Percentiles rank a stretch among this genome's conserved stretches.
Evolutionary conservation across 306 rosid genomes (phyloP).

Genomic region (Castanea mollissima): DNA sequence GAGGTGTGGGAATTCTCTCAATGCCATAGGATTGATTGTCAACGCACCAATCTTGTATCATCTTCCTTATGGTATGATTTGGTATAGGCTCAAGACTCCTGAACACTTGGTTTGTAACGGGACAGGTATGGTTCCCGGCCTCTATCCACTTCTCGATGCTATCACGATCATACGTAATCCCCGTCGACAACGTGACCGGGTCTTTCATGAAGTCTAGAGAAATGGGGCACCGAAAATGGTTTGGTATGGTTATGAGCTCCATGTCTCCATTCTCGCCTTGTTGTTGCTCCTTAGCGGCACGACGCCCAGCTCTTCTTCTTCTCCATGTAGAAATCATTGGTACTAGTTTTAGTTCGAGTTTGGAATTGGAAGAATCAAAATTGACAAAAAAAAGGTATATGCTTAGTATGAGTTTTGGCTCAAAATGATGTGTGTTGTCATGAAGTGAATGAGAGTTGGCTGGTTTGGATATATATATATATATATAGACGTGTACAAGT

Average conservation of each 20-base stretch:
- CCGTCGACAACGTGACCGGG: slow-evolving; percentile 53
- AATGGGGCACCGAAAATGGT: slow-evolving; percentile 49
- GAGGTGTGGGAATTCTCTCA: slow-evolving; percentile 51
- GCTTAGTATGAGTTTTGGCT: neutral
- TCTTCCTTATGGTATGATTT: slow-evolving; percentile 45
- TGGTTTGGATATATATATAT: neutral
- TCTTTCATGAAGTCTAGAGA: slow-evolving; percentile 58
- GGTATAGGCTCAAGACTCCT: slow-evolving; percentile 39
- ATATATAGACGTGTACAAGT: neutral
- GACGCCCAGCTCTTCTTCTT: slow-evolving; percentile 22
- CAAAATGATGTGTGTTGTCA: neutral
- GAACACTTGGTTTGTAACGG: slow-evolving; percentile 41
- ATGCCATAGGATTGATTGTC: slow-evolving; percentile 37
- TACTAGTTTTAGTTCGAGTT: neutral
- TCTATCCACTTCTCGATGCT: slow-evolving; percentile 59
- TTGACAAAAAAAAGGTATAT: neutral
- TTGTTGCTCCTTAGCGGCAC: neutral
- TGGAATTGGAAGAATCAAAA: neutral
- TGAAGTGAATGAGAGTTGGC: neutral
- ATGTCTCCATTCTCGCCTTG: neutral
- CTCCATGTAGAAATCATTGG: slow-evolving; percentile 45
- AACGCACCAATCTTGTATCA: slow-evolving; percentile 60
- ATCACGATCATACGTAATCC: slow-evolving; percentile 49
- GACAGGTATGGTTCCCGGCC: slow-evolving; percentile 44
- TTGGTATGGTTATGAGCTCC: slow-evolving; percentile 39